A percentile compares a stretch with the other conserved stretches of the same genome.
Evolutionary conservation across 1,139 yeast genomes (phyloP).

Genomic region (Geotrichum cucujoidarum): DNA sequence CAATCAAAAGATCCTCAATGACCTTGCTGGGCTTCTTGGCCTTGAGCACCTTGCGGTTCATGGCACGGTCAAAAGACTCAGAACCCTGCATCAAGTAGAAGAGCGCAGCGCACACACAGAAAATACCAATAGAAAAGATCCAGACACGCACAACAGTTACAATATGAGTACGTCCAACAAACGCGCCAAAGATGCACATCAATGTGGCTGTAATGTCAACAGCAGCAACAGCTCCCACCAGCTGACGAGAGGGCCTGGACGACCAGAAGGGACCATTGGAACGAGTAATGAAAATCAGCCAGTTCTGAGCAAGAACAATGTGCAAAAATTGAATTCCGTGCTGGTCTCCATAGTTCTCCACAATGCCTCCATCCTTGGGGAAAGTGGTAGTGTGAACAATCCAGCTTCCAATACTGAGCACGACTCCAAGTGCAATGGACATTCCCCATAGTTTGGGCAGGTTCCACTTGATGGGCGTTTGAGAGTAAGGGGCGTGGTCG

Average conservation of each 20-base stretch:
- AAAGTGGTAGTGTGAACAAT: conserved; percentile 68
- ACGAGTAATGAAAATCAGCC: conserved; percentile 74
- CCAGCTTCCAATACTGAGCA: conserved; percentile 70
- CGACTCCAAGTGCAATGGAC: conserved; percentile 61
- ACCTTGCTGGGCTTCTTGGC: conserved; percentile 68
- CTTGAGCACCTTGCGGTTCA: conserved; percentile 83
- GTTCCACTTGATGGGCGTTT: conserved; percentile 98
- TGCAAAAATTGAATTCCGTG: conserved; percentile 69
- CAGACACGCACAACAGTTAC: conserved; percentile 65
- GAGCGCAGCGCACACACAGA: conserved; percentile 66
- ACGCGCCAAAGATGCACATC: conserved; percentile 69
- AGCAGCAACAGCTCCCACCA: conserved; percentile 61
- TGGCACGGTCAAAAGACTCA: conserved; percentile 80
- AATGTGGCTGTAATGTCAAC: conserved; percentile 67
- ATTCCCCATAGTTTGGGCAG: conserved; percentile 79
- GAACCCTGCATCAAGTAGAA: conserved; percentile 74
- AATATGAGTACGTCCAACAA: conserved; percentile 65
- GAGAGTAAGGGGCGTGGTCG: conserved; percentile 93
- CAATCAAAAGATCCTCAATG: conserved; percentile 89
- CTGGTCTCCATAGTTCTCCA: conserved; percentile 66
- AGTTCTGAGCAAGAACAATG: conserved; percentile 71
- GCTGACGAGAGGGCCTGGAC: conserved; percentile 68
- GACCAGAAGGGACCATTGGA: conserved; percentile 79
- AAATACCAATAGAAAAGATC: conserved; percentile 65
- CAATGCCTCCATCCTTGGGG: conserved; percentile 55